Evolutionary conservation across 2,329 filamentous ascomycete genomes (phyloP), one percentile per base, ranked within the genome.

Genomic region (Colletotrichum endophyticum): DNA sequence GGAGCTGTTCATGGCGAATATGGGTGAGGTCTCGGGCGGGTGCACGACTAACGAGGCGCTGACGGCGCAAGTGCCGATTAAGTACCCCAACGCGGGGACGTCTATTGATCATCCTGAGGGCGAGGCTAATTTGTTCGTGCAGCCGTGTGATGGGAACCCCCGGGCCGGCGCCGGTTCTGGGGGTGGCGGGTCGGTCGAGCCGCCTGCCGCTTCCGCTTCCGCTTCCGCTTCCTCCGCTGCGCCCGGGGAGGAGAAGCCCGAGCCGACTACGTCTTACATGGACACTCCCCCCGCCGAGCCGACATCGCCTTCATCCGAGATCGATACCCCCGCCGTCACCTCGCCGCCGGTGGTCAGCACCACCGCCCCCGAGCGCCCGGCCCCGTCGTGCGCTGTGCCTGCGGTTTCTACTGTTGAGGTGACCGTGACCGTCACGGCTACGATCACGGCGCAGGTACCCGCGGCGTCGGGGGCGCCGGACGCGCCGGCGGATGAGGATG

Each of bases 351-450:
- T 30, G 3, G 61, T 28, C 3, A 44, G 27, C 5, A 75, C 62
- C 8, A 8, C 30, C 16, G 13, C 62, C 8, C 34, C 62, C 16
- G 28, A 36, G 34, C n/a, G 27, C 12, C 34, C 67, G 8, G 67
- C 56, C 2, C 22, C 56, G 3, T 44, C 56, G 1, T 44, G 44
- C 27, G 36, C 63, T 8, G 68, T 63, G 6, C 32, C 44, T 15
- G 28, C 34, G 1, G 30, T 62, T 5, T 28, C 30, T 5, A 70
- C 74, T 61, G 59, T 77, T 25, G 70, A 78, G 36, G 72, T 78
- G 69, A 80, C 75, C 49, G 78, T 79, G 53, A 75, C 80, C 4
- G n/a, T 70, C 12, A 75, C 73, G 3, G 73, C 68, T 12, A 75
- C 69, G 5, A 19, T 57, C 6, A 22, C 63, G 15, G 63, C 32